Evolutionary conservation across 345 rosid genomes (phyloP).

Genomic region (Isatis tinctoria): DNA sequence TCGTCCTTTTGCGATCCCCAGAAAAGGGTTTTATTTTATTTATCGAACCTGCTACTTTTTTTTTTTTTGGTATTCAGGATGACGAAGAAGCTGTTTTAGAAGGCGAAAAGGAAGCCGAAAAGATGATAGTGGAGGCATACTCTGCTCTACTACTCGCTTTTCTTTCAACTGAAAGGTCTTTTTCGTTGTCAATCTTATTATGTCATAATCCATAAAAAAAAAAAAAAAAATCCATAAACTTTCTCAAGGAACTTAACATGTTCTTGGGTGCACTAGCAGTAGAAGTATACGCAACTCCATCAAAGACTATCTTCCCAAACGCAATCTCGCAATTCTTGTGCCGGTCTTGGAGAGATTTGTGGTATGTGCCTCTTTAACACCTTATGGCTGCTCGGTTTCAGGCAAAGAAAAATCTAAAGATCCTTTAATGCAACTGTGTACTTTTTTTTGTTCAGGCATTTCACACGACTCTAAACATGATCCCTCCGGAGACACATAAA

Average conservation of each 20-base stretch:
- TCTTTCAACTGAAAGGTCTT: slow-evolving; percentile 92
- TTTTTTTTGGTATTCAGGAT: slow-evolving; percentile 35
- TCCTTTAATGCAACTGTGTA: slow-evolving; percentile 1
- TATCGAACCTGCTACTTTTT: neutral
- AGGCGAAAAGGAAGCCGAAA: slow-evolving; percentile 98
- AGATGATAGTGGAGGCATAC: slow-evolving; percentile 97
- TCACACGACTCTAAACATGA: slow-evolving; percentile 86
- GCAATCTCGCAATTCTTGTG: slow-evolving; percentile 57
- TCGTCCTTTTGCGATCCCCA: neutral
- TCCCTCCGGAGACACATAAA: slow-evolving; percentile 88
- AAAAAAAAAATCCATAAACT: slow-evolving; percentile 1
- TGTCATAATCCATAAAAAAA: neutral
- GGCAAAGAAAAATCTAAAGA: neutral
- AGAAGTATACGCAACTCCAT: slow-evolving; percentile 66
- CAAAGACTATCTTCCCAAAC: slow-evolving; percentile 73
- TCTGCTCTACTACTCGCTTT: slow-evolving; percentile 93
- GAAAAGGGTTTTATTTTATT: neutral
- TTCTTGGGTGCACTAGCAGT: slow-evolving; percentile 44
- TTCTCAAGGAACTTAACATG: slow-evolving; percentile 8
- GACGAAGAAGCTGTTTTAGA: slow-evolving; percentile 73
- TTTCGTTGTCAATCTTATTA: neutral
- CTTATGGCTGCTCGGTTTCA: neutral
- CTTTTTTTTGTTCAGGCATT: slow-evolving; percentile 54
- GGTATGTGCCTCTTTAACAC: slow-evolving; percentile 51
- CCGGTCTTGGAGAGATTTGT: slow-evolving; percentile 98